Base-by-base conservation (phyloP, 1,139 yeast species). In the Eremothecium cymbalariae region DNA sequence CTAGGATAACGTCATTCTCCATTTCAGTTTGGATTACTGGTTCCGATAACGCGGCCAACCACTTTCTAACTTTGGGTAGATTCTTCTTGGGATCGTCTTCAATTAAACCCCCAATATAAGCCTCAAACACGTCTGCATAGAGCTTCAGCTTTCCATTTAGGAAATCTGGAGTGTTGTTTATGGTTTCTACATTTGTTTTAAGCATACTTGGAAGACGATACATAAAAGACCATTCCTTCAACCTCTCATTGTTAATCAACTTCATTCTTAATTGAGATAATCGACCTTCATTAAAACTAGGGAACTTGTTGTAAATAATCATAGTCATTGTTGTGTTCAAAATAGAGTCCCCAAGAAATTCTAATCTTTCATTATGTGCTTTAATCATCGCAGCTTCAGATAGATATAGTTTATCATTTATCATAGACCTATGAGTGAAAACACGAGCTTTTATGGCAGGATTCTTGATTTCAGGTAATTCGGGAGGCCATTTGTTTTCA, bases 291-390 rank as follows among this genome's bases (percentile, higher is more conserved):
- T 77, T 65, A 25, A 77, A 78, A 32, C 68, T 62, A 0, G 94
- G 90, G 48, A 79, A 81, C 40, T 71, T 61, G 21, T 70, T 66
- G 50, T 70, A 85, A 13, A 85, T 66, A 32, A 85, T 67, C 42
- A 73, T 64, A 0, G 96, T 80, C 32, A 83, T 77, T 29, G 80
- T 65, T 41, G 73, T 73, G 51, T 86, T 84, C 44, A 90, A 64
- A 13, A 86, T 74, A 1, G 97, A 78, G 60, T 93, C 99, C 14
- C 99, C 99, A 28, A 86, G 62, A 53, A 86, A 93, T 60, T 93
- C 99, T 25, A 90, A 65, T 35, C 98, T 68, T 63, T 93, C 98
- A 57, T 90, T 86, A 51, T 86, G 90, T 2, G 76, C 62, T 31
- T 69, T 65, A 17, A 80, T 64, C 37, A 73, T 64, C 43, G 81